These are phyloP conservation scores for Zopfochytrium polystomum DNA, from an alignment of 371 early-diverging fungal species.

Conservation along the genomic window DNA sequence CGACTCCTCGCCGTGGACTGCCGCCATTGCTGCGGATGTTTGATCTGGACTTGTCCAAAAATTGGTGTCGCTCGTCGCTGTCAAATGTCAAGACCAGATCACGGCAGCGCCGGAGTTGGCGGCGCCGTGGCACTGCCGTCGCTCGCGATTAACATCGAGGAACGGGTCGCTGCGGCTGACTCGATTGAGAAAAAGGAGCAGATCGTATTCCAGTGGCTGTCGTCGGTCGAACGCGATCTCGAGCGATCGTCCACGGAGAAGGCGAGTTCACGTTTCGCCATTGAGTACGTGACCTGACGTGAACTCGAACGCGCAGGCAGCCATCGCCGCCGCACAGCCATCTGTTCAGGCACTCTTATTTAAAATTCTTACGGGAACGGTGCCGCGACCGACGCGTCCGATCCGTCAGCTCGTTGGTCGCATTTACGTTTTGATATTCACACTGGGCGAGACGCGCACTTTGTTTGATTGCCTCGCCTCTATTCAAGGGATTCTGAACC, in stretches of 20 bases:
- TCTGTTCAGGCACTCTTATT: conserved; percentile 68
- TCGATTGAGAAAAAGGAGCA: conserved; percentile 73
- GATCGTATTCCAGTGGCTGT: conserved; percentile 75
- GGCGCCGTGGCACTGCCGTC: neutral
- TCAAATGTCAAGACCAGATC: too few relatives aligned
- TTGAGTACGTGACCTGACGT: conserved; percentile 2
- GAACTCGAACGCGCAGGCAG: too few relatives aligned
- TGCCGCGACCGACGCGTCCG: conserved; percentile 72
- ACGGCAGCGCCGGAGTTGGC: too few relatives aligned
- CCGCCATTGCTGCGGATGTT: too few relatives aligned
- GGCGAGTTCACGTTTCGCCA: neutral
- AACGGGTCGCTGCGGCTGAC: conserved; percentile 55
- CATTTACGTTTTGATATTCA: conserved; percentile 67
- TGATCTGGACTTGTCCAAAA: too few relatives aligned
- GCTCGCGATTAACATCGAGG: conserved; percentile 33
- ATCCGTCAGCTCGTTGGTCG: conserved; percentile 74
- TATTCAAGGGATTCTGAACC: conserved; percentile 60
- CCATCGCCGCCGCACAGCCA: conserved; percentile 61
- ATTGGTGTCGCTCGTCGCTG: too few relatives aligned
- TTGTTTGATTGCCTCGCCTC: conserved; percentile 76
- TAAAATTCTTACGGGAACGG: conserved; percentile 57
- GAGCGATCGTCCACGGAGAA: neutral
- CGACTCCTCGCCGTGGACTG: too few relatives aligned
- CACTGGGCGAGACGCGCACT: conserved; percentile 67
- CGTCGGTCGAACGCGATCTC: conserved; percentile 65